Conservation (phyloP, 192 early-diverging fungal species). For the Spinellus fusiger region DNA sequence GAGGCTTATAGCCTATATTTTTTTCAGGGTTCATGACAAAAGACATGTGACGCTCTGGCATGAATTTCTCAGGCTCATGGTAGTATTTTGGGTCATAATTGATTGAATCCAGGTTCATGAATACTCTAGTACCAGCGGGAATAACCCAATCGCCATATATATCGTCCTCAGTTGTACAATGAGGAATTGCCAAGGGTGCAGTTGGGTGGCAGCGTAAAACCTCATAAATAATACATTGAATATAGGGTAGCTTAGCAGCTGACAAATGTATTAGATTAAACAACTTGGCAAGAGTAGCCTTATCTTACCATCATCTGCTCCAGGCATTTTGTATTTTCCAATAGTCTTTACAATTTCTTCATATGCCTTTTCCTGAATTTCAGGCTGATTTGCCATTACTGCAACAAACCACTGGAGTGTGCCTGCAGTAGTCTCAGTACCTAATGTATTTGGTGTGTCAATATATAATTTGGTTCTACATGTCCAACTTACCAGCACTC, state of each 20-base stretch:
- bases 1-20: background rate
- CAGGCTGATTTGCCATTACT: slow-evolving; percentile 14
- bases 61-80: slow-evolving; percentile 37
- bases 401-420: slow-evolving; percentile 13
- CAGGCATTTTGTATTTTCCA: background rate
- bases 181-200: background rate
- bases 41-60: slow-evolving; percentile 35
- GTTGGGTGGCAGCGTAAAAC: slow-evolving; percentile 4
- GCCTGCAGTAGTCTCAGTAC: background rate
- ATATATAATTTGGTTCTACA: background rate
- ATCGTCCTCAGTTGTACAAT: slow-evolving; percentile 30
- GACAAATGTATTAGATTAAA: background rate
- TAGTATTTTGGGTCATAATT: slow-evolving; percentile 24
- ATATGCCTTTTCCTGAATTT: slow-evolving; percentile 13
- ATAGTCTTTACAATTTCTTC: background rate
- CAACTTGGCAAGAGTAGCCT: background rate
- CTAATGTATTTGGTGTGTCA: background rate
- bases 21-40: background rate
- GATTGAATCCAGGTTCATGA: slow-evolving; percentile 42
- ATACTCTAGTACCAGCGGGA: slow-evolving; percentile 38
- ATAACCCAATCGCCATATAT: slow-evolving; percentile 36
- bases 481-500: slow-evolving; percentile 6
- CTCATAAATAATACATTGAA: slow-evolving; percentile 13
- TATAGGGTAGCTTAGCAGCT: slow-evolving; percentile 17
- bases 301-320: background rate